Evolutionary conservation across 179 eudicot species (phyloP).

Genomic region (Silene vulgaris): DNA sequence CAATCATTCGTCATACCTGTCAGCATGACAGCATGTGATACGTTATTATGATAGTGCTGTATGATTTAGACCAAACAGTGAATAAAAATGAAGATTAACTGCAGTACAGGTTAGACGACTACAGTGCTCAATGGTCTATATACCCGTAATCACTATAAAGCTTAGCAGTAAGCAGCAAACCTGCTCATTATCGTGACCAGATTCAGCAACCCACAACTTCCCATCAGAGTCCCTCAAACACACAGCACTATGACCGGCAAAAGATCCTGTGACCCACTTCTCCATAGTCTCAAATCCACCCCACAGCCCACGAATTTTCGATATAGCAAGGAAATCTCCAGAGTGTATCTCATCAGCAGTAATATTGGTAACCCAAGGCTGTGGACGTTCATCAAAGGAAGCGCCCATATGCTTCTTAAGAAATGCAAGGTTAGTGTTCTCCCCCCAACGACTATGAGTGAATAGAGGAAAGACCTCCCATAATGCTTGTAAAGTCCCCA

Average conservation of each 20-base stretch:
- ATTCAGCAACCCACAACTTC: constrained; percentile 95
- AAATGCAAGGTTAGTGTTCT: constrained; percentile 71
- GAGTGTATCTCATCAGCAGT: constrained; percentile 77
- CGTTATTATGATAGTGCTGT: no score
- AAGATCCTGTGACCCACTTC: constrained; percentile 96
- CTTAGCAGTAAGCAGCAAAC: no score
- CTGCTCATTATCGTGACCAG: constrained; percentile 84
- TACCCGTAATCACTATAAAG: no score
- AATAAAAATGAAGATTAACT: no score
- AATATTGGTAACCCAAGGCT: constrained; percentile 87
- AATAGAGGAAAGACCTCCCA: constrained; percentile 93
- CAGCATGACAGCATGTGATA: no score
- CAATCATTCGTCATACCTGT: no score
- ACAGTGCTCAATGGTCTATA: no score
- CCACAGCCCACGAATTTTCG: constrained; percentile 96
- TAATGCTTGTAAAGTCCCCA: constrained; percentile 82
- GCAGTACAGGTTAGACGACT: no score
- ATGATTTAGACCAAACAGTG: no score
- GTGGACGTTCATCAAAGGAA: constrained; percentile 67
- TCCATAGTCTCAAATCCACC: constrained; percentile 96
- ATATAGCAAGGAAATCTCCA: constrained; percentile 89
- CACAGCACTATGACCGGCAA: constrained; percentile 96
- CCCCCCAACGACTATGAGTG: constrained; percentile 85
- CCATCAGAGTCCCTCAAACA: constrained; percentile 91
- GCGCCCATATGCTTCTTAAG: constrained; percentile 90